Evolutionary conservation across 169 alveolate species (phyloP).

Genomic region (Miamiensis avidus): DNA sequence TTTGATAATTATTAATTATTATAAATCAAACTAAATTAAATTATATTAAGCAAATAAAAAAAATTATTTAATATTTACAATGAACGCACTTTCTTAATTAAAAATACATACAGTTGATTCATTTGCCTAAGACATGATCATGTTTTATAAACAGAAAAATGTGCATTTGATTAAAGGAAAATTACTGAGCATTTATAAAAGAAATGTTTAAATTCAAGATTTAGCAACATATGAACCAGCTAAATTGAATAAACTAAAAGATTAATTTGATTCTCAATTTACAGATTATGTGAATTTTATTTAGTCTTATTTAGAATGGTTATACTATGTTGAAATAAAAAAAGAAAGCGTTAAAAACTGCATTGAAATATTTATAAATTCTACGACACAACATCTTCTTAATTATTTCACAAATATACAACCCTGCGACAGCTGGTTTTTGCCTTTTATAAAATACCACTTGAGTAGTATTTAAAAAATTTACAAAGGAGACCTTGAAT

Average conservation of each 20-base stretch:
- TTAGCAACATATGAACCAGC: neutral
- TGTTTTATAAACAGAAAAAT: neutral
- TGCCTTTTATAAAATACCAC: neutral
- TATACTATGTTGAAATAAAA: neutral
- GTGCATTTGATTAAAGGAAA: neutral
- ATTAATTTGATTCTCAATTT: neutral
- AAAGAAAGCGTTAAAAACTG: neutral
- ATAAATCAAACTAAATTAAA: too few relatives aligned
- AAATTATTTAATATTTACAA: too few relatives aligned
- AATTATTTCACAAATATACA: too few relatives aligned
- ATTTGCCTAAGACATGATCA: neutral
- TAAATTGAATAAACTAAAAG: too few relatives aligned
- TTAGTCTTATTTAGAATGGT: neutral
- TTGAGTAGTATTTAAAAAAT: neutral
- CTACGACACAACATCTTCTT: neutral
- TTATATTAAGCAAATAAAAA: too few relatives aligned
- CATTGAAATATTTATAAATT: neutral
- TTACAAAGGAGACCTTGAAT: neutral
- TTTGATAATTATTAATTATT: too few relatives aligned
- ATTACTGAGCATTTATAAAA: too few relatives aligned
- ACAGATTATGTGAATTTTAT: neutral
- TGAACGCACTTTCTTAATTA: neutral
- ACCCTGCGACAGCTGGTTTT: neutral
- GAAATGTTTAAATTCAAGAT: neutral
- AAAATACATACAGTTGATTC: neutral